Conservation (phyloP, 805 yeast genomes). For the Yarrowia sp. region DNA sequence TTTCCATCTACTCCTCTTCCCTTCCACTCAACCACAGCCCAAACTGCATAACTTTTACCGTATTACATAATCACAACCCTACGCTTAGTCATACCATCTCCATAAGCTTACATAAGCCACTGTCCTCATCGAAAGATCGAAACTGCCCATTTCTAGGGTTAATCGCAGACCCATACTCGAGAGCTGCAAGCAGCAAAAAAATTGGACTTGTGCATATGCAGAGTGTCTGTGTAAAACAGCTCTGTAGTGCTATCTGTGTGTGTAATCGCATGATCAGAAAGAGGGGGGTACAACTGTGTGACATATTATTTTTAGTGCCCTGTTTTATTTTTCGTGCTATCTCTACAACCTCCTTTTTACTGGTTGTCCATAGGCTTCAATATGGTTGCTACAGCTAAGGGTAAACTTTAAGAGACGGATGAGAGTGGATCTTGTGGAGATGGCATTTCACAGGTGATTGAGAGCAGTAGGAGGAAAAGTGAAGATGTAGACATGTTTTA, state of each 20-base stretch:
- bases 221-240: neutral
- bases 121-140: too few relatives aligned
- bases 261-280: too few relatives aligned
- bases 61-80: too few relatives aligned
- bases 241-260: neutral
- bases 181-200: constrained; percentile 10
- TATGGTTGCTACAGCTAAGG: neutral
- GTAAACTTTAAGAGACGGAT: neutral
- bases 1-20: too few relatives aligned
- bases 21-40: too few relatives aligned
- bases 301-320: neutral
- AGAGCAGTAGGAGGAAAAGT: too few relatives aligned
- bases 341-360: neutral
- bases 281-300: too few relatives aligned
- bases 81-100: too few relatives aligned
- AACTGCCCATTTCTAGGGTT: neutral
- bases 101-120: too few relatives aligned
- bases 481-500: too few relatives aligned
- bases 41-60: too few relatives aligned
- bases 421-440: neutral
- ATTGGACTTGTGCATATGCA: constrained; percentile 6
- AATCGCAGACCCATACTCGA: neutral
- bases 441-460: neutral
- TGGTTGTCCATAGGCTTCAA: neutral
- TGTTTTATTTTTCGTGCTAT: neutral